A percentile compares a stretch with the other conserved stretches of the same genome.
These are phyloP conservation scores for Aspergillus melleus DNA, from an alignment of 2,329 filamentous ascomycete species.

Conservation along the genomic window DNA sequence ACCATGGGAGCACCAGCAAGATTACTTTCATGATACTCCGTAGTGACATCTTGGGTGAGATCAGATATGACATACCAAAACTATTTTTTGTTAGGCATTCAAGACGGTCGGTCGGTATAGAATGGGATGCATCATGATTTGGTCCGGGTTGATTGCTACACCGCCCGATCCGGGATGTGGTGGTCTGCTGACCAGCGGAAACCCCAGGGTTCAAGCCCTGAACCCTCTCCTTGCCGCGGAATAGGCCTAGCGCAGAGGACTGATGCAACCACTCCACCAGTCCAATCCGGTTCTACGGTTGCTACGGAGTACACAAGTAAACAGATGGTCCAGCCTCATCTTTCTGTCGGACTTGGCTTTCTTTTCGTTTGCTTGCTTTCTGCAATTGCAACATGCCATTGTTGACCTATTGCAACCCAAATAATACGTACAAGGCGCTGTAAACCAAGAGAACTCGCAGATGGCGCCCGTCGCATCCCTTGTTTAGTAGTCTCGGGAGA, in stretches of 20 bases:
- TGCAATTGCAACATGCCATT: neutral
- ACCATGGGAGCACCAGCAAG: neutral
- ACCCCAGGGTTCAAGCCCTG: conserved; percentile 30
- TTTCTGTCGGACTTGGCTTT: neutral
- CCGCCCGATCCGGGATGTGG: conserved; percentile 14
- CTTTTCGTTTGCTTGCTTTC: neutral
- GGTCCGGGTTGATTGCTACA: conserved; percentile 6
- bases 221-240: conserved; percentile 28
- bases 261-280: conserved; percentile 18
- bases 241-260: conserved; percentile 23
- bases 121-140: conserved; percentile 8
- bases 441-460: neutral
- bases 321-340: neutral
- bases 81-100: conserved; percentile 21
- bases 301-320: neutral
- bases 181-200: conserved; percentile 22
- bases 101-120: conserved; percentile 11
- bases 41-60: conserved; percentile 17
- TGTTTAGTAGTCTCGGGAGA: conserved; percentile 5
- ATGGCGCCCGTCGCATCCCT: conserved; percentile 15
- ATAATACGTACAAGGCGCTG: neutral
- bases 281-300: neutral
- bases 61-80: conserved; percentile 24
- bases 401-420: neutral
- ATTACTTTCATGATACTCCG: neutral